A percentile compares a stretch with the other conserved stretches of the same genome.
phyloP scores from a whole-genome alignment of 192 early-diverging fungal species.

The Pilaira anomala region DNA sequence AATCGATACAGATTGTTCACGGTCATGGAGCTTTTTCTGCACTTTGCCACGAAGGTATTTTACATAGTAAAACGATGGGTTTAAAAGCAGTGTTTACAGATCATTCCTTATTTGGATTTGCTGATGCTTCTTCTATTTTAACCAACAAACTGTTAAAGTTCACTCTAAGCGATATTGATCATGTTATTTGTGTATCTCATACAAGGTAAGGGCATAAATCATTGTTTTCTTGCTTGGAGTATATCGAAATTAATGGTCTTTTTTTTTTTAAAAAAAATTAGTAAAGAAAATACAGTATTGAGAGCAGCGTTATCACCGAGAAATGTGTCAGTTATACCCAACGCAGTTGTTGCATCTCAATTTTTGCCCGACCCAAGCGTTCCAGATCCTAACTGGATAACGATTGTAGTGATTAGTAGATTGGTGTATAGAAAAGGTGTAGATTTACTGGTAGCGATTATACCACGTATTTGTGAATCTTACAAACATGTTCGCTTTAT shows the following conservation, averaged over 20 bases:
- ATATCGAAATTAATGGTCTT: background rate
- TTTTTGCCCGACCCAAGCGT: slow-evolving; percentile 80
- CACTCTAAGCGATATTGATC: slow-evolving; percentile 93
- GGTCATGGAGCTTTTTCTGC: slow-evolving; percentile 95
- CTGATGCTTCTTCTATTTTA: slow-evolving; percentile 85
- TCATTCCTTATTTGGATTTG: slow-evolving; percentile 96
- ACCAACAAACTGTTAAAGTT: slow-evolving; percentile 98
- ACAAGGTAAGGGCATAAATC: slow-evolving; percentile 61
- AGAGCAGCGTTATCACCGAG: slow-evolving; percentile 86
- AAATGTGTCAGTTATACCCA: slow-evolving; percentile 94
- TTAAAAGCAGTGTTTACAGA: slow-evolving; percentile 93
- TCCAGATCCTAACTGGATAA: slow-evolving; percentile 77
- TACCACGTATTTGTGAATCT: slow-evolving; percentile 85
- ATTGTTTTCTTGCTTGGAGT: background rate
- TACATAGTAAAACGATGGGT: slow-evolving; percentile 95
- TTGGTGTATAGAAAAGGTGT: slow-evolving; percentile 95
- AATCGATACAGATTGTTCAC: slow-evolving; percentile 92
- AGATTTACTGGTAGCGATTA: slow-evolving; percentile 85
- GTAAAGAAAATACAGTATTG: slow-evolving; percentile 98
- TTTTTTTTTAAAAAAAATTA: slow-evolving; percentile 34
- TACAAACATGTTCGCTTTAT: slow-evolving; percentile 84
- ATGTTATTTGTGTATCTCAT: slow-evolving; percentile 97
- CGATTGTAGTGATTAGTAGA: slow-evolving; percentile 89
- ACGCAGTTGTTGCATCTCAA: slow-evolving; percentile 92
- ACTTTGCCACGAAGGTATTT: slow-evolving; percentile 92